These are phyloP conservation scores for Acephala macrosclerotiorum DNA, from an alignment of 2,329 filamentous ascomycete genomes.

Conservation along the genomic window DNA sequence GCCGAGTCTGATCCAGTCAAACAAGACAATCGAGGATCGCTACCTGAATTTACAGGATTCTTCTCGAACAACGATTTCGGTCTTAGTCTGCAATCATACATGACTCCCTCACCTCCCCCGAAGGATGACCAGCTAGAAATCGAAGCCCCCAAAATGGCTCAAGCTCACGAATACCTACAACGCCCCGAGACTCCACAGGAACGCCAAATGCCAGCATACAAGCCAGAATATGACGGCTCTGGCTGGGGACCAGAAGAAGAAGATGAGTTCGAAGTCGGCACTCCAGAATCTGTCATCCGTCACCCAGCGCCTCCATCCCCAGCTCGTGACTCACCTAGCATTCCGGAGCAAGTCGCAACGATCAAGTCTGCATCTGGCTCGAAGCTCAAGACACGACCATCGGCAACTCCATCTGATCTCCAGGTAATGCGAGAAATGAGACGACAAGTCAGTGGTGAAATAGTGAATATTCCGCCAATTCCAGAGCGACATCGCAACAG, in stretches of 20 bases:
- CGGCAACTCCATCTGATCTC: constrained; percentile 85
- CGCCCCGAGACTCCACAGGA: constrained; percentile 38
- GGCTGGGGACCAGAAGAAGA: constrained; percentile 62
- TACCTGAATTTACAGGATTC: constrained; percentile 58
- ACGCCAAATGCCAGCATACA: constrained; percentile 52
- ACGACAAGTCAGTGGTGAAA: constrained; percentile 82
- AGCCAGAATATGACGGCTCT: constrained; percentile 69
- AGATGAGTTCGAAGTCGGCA: constrained; percentile 66
- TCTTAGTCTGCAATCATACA: constrained; percentile 61
- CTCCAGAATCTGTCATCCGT: constrained; percentile 90
- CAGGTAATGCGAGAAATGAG: constrained; percentile 86
- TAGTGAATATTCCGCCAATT: constrained; percentile 65
- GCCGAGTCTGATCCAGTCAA: constrained; percentile 32
- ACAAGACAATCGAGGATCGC: constrained; percentile 33
- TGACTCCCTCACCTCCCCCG: constrained; percentile 51
- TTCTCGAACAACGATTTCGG: constrained; percentile 58
- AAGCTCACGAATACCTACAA: constrained; percentile 39
- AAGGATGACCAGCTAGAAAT: constrained; percentile 29
- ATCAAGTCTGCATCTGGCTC: constrained; percentile 83
- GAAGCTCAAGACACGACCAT: constrained; percentile 87
- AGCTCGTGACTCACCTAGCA: constrained; percentile 58
- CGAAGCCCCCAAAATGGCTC: constrained; percentile 35
- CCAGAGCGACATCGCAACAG: constrained; percentile 66
- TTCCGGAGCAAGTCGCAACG: constrained; percentile 85
- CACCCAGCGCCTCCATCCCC: constrained; percentile 61